These are phyloP conservation scores for Diaporthe caulivora DNA, from an alignment of 2,329 filamentous ascomycete species.

Conservation along the genomic window DNA sequence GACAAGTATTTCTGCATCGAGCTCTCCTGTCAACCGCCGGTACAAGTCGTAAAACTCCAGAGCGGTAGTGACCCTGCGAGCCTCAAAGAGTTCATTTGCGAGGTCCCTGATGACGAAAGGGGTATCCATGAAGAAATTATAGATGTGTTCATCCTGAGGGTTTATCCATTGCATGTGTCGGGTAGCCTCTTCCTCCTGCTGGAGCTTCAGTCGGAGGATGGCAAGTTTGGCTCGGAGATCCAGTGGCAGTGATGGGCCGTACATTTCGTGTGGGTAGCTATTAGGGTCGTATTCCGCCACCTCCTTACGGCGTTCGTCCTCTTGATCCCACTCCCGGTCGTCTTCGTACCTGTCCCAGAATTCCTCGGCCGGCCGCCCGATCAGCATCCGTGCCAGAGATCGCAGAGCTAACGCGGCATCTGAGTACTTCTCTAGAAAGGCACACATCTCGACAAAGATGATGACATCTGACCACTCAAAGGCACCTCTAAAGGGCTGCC, in stretches of 20 bases:
- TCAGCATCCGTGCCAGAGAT: conserved; percentile 81
- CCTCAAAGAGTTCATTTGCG: conserved; percentile 60
- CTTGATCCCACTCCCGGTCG: conserved; percentile 89
- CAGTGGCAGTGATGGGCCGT: conserved; percentile 80
- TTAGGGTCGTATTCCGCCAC: conserved; percentile 71
- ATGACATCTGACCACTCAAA: conserved; percentile 85
- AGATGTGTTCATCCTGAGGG: conserved; percentile 66
- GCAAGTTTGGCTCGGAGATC: conserved; percentile 89
- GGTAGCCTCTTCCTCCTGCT: conserved; percentile 78
- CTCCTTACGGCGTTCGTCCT: conserved; percentile 74
- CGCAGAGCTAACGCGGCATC: conserved; percentile 79
- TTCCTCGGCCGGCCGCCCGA: conserved; percentile 78
- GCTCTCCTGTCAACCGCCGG: conserved; percentile 59
- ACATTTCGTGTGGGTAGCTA: conserved; percentile 67
- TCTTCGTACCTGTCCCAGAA: conserved; percentile 84
- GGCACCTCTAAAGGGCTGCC: conserved; percentile 49
- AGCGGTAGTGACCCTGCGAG: conserved; percentile 54
- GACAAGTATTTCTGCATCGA: conserved; percentile 65
- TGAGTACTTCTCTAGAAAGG: conserved; percentile 70
- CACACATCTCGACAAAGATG: conserved; percentile 86
- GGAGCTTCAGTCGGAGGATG: conserved; percentile 81
- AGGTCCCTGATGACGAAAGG: conserved; percentile 83
- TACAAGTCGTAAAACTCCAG: conserved; percentile 70
- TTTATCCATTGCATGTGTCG: conserved; percentile 80
- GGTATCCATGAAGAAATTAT: conserved; percentile 71